phyloP scores from a whole-genome alignment of 257 asterid genomes.

The Apocynum venetum region DNA sequence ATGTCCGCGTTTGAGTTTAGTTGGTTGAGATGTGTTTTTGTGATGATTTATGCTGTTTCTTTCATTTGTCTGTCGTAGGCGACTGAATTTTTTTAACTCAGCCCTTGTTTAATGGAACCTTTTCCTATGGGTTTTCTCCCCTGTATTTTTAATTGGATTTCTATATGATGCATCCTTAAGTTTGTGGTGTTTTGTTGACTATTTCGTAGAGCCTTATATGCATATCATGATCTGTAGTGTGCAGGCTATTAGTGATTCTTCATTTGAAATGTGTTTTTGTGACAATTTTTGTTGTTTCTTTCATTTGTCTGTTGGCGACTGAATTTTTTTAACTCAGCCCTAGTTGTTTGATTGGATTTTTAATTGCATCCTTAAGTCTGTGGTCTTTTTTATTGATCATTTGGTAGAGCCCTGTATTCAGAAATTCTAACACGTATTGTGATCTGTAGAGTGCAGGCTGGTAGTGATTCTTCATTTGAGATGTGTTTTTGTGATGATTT shows the following conservation, averaged over 20 bases:
- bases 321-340: not conserved
- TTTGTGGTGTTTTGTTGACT: conserved; percentile 5
- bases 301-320: not conserved
- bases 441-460: no score
- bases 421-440: no score
- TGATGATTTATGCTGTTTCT: not conserved
- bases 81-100: not conserved
- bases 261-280: not conserved
- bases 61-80: not conserved
- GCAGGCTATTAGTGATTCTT: no score
- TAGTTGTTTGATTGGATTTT: not conserved
- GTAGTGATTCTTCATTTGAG: not conserved
- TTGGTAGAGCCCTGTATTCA: not conserved
- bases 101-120: no score
- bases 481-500: not conserved
- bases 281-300: not conserved
- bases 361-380: not conserved
- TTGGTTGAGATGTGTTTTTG: not conserved
- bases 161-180: not conserved
- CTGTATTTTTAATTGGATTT: not conserved
- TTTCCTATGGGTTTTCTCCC: not conserved
- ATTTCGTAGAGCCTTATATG: not conserved
- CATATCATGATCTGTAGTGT: no score
- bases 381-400: conserved; percentile 8
- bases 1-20: not conserved